Evolutionary conservation across 148 eudicot species (phyloP).

Genomic region (Persicaria maculosa): DNA sequence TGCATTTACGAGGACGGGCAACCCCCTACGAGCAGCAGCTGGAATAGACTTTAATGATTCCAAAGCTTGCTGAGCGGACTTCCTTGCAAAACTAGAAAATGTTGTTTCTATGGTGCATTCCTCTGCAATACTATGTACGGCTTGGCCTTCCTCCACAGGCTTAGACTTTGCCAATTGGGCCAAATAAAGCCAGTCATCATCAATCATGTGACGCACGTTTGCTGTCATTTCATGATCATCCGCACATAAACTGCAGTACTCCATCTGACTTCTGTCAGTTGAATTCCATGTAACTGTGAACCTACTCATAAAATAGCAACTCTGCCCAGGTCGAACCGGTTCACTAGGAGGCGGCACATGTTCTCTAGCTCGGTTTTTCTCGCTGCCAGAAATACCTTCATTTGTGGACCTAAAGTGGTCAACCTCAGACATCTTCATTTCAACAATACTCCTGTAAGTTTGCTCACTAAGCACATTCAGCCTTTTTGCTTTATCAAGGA

Average conservation of each 20-base stretch:
- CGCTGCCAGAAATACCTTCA: conserved; percentile 17
- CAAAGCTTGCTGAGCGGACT: conserved; percentile 57
- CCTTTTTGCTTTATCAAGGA: conserved; percentile 49
- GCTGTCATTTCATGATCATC: conserved; percentile 27
- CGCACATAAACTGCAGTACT: conserved; percentile 18
- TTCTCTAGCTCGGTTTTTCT: conserved; percentile 19
- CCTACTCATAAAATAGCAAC: conserved; percentile 12
- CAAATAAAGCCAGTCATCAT: conserved; percentile 87
- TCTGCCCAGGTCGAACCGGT: conserved; percentile 44
- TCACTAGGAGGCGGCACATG: neutral
- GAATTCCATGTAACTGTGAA: neutral
- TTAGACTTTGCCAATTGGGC: conserved; percentile 36
- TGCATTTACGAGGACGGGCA: conserved; percentile 56
- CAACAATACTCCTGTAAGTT: conserved; percentile 35
- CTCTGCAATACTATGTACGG: too few relatives aligned
- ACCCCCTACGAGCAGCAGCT: conserved; percentile 74
- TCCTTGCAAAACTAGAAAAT: conserved; percentile 27
- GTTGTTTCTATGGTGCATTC: neutral
- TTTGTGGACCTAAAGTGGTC: conserved; percentile 36
- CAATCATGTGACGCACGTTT: conserved; percentile 67
- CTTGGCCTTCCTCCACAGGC: neutral
- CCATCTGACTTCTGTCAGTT: neutral
- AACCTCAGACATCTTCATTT: conserved; percentile 50
- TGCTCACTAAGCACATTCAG: conserved; percentile 49
- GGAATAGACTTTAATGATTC: conserved; percentile 61